Evolutionary conservation across 1,139 yeast species (phyloP), one percentile per base, ranked within the genome.

Genomic region (Scheffersomyces illinoinensis): DNA sequence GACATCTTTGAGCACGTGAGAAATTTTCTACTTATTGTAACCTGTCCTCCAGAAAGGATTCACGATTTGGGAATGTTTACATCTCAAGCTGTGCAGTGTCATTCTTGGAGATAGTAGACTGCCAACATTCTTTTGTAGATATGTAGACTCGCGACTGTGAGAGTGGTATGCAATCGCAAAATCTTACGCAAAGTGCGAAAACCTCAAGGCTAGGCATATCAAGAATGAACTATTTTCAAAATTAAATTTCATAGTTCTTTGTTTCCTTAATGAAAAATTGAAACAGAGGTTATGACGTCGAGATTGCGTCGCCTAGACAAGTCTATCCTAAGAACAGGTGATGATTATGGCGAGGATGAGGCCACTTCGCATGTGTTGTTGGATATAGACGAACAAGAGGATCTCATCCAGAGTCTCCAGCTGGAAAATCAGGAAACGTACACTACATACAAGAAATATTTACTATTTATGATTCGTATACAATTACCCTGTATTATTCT

Each of bases 331-430:
- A 33, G 43, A 33, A 17, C 43, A 33, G 64, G 62, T 20, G 61
- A 60, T 24, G 56, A 57, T 18, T 52, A 56, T 19, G 50, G 51
- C 4, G 53, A 56, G 21, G 56, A 58, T 19, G 54, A 54, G 33
- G 26, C 51, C n/a, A 24, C 17, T 12, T 24, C 21, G 7, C 43
- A 14, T 7, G 7, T 33, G 43, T 54, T 61, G 39, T 57, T 65
- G 17, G 68, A 65, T 50, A 55, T 50, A 19, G 68, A 58, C 51
- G 68, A 65, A 53, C 67, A 65, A 56, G 50, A 58, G 5, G 55
- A 55, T 10, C 53, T 64, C 53, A 61, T 65, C 21, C 56, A 56
- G 47, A 53, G 55, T 19, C 53, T 65, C 23, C 52, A 57, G 3
- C 54, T 53, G 2, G 58, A 60, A 51, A 64, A 65, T 51, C 56